A percentile compares a stretch with the other conserved stretches of the same genome.
Conservation (phyloP, 2,329 filamentous ascomycete species). For the Leptoxyphium fumago region DNA sequence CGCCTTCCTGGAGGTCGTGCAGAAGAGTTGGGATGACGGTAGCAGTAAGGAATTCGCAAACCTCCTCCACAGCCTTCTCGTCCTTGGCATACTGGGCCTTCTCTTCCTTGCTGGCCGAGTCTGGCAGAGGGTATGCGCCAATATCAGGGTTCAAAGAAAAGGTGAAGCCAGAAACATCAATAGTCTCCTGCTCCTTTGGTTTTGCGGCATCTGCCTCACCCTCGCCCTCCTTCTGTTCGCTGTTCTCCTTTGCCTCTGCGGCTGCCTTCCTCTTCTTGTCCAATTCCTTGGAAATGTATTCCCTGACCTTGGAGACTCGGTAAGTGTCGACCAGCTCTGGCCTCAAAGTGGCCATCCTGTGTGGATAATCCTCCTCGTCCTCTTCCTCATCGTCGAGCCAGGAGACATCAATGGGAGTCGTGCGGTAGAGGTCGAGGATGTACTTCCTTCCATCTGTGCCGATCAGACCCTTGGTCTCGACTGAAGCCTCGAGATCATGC, state of each 20-base stretch:
- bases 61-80: conserved; percentile 74
- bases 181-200: conserved; percentile 43
- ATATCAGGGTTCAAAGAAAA: conserved; percentile 89
- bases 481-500: conserved; percentile 84
- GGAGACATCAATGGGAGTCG: conserved; percentile 76
- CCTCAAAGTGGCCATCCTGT: conserved; percentile 88
- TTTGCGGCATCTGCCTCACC: conserved; percentile 12
- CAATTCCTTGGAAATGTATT: conserved; percentile 72
- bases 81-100: conserved; percentile 71
- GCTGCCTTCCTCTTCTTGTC: conserved; percentile 40
- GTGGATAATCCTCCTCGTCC: conserved; percentile 56
- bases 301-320: conserved; percentile 70
- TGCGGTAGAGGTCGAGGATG: conserved; percentile 88
- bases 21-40: conserved; percentile 74
- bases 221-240: conserved; percentile 11
- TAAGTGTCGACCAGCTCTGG: conserved; percentile 81
- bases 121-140: conserved; percentile 81
- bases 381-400: conserved; percentile 68
- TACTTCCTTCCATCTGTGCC: conserved; percentile 96
- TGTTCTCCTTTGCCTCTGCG: conserved; percentile 16
- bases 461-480: conserved; percentile 95
- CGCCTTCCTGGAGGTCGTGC: conserved; percentile 75
- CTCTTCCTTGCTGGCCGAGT: conserved; percentile 60
- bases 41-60: conserved; percentile 61
- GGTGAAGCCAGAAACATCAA: conserved; percentile 76